These are phyloP conservation scores for Pleomassaria siparia DNA, from an alignment of 2,329 filamentous ascomycete species.

Conservation along the genomic window DNA sequence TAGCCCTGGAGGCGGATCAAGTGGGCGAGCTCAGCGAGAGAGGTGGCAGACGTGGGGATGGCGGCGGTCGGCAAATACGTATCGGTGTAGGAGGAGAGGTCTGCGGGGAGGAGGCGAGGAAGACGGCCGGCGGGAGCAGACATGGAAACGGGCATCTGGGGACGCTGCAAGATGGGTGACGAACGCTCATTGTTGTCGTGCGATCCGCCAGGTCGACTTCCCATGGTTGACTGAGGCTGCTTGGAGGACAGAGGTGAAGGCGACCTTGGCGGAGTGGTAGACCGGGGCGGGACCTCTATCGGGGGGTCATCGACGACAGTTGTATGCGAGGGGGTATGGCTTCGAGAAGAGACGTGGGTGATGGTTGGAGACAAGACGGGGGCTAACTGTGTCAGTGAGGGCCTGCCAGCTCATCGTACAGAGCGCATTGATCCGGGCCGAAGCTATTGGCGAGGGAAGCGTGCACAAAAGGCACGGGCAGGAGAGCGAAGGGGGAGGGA, in stretches of 20 bases:
- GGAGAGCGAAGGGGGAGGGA: conserved; percentile 6
- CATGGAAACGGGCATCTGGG: conserved; percentile 46
- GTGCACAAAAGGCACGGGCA: no score
- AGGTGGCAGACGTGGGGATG: conserved; percentile 61
- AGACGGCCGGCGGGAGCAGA: conserved; percentile 49
- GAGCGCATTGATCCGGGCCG: conserved; percentile 34
- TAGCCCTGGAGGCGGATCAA: conserved; percentile 76
- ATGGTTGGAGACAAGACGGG: conserved; percentile 56
- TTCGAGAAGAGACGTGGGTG: conserved; percentile 55
- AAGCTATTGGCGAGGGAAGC: conserved; percentile 28
- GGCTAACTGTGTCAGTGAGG: conserved; percentile 24
- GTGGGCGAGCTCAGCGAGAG: conserved; percentile 75
- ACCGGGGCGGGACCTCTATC: conserved; percentile 54
- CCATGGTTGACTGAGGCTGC: conserved; percentile 32
- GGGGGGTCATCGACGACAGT: conserved; percentile 52
- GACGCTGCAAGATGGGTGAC: conserved; percentile 22
- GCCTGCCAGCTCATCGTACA: conserved; percentile 46
- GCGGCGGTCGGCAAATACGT: conserved; percentile 60
- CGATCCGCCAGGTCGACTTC: conserved; percentile 38
- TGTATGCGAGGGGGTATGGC: conserved; percentile 58
- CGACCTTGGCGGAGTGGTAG: conserved; percentile 58
- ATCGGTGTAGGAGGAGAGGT: conserved; percentile 68
- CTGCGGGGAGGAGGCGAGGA: conserved; percentile 62
- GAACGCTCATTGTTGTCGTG: conserved; percentile 28
- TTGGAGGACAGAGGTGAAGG: conserved; percentile 36